phyloP scores from a whole-genome alignment of 345 rosid species.

The Citrus glauca region DNA sequence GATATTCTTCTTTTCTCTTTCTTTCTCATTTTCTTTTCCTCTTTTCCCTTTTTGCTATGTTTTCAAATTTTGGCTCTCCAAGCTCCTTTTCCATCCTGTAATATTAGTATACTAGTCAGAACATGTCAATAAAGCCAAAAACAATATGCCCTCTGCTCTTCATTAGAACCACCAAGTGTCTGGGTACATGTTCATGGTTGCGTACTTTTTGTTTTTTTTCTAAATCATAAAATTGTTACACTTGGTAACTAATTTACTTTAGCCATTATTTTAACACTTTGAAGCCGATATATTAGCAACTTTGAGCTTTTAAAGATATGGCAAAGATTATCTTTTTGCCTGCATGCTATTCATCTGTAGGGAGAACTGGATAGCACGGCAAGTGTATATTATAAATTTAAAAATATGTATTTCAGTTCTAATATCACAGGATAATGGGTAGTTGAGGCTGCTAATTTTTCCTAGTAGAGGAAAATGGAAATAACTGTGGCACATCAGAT shows the following conservation, averaged over 20 bases:
- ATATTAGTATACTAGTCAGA: background rate
- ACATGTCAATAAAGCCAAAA: background rate
- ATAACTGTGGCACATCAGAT: background rate
- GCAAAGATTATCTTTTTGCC: background rate
- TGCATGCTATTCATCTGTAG: background rate
- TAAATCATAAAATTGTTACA: background rate
- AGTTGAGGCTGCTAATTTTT: background rate
- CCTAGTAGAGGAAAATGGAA: background rate
- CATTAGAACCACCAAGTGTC: background rate
- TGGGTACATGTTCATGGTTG: background rate
- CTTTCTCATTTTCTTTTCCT: background rate
- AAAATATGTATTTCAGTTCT: background rate
- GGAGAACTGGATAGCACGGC: background rate
- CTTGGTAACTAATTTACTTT: background rate
- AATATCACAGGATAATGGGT: background rate
- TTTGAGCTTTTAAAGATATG: background rate
- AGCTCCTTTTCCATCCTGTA: background rate
- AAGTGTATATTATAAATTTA: background rate
- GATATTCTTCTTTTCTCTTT: background rate
- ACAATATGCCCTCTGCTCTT: background rate
- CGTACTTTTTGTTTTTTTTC: too few relatives aligned
- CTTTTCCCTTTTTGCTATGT: background rate
- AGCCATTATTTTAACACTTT: background rate
- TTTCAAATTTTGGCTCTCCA: background rate
- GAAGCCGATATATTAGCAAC: background rate